Evolutionary conservation across 306 rosid genomes (phyloP).

Genomic region (Elaeagnus macrophylla): DNA sequence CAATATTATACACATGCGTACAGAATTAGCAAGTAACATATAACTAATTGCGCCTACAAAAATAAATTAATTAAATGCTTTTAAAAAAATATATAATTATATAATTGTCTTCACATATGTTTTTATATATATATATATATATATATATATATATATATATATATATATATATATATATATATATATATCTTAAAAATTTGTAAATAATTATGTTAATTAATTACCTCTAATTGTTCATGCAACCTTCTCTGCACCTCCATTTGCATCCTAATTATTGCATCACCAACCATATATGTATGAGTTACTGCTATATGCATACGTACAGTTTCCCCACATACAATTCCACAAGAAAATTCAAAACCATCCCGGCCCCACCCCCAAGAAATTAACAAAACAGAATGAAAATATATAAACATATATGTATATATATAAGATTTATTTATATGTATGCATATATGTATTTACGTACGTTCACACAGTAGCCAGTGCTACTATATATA

Average conservation of each 20-base stretch:
- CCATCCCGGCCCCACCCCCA: slow-evolving; percentile 24
- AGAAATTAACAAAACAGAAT: slow-evolving; percentile 6
- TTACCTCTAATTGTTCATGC: slow-evolving; percentile 95
- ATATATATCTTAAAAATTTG: background rate
- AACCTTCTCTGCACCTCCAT: slow-evolving; percentile 99
- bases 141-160: background rate
- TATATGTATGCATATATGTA: too few relatives aligned
- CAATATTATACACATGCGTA: too few relatives aligned
- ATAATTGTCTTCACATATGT: too few relatives aligned
- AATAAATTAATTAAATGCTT: too few relatives aligned
- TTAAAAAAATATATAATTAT: too few relatives aligned
- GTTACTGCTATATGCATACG: slow-evolving; percentile 45
- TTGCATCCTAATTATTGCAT: slow-evolving; percentile 86
- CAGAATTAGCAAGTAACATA: background rate
- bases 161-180: background rate
- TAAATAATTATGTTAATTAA: background rate
- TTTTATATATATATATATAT: too few relatives aligned
- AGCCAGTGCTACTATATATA: too few relatives aligned
- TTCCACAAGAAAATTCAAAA: slow-evolving; percentile 33
- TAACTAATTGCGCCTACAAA: too few relatives aligned
- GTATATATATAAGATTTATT: background rate
- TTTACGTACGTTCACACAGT: background rate
- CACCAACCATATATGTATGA: slow-evolving; percentile 57
- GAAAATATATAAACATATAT: background rate
- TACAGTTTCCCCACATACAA: slow-evolving; percentile 33